phyloP scores from a whole-genome alignment of 371 early-diverging fungal genomes.

The Chytridium lagenaria region DNA sequence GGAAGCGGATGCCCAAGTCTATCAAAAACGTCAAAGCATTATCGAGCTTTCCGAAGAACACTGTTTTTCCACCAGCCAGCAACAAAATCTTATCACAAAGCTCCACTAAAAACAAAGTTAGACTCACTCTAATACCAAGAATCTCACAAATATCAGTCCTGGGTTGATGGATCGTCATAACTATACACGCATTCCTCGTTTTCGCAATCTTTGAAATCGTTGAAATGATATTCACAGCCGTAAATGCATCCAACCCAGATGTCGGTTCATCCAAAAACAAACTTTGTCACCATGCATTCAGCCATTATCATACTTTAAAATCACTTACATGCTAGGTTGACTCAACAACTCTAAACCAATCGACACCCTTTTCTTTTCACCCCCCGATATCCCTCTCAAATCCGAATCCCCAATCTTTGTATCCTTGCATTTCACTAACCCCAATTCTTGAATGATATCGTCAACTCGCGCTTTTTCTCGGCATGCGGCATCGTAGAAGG shows the following conservation, averaged over 20 bases:
- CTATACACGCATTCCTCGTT: conserved; percentile 55
- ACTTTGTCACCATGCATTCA: conserved; percentile 55
- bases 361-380: conserved; percentile 88
- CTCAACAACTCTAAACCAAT: conserved; percentile 87
- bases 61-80: conserved; percentile 57
- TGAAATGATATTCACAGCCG: conserved; percentile 70
- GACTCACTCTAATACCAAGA: background rate
- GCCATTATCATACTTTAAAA: conserved; percentile 22
- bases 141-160: conserved; percentile 59
- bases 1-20: conserved; percentile 62
- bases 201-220: conserved; percentile 62
- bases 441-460: conserved; percentile 73
- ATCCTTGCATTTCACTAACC: conserved; percentile 69
- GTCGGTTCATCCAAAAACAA: conserved; percentile 82
- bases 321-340: conserved; percentile 70
- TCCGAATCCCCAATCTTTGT: conserved; percentile 64
- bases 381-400: conserved; percentile 70
- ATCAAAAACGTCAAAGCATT: conserved; percentile 46
- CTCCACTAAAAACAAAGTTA: conserved; percentile 32
- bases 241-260: conserved; percentile 87
- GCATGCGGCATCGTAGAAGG: conserved; percentile 63
- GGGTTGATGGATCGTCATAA: conserved; percentile 94
- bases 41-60: conserved; percentile 52
- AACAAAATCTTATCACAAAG: conserved; percentile 67
- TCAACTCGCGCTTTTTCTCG: conserved; percentile 67